Conservation (phyloP, 345 rosid species). For the Pistacia vera region DNA sequence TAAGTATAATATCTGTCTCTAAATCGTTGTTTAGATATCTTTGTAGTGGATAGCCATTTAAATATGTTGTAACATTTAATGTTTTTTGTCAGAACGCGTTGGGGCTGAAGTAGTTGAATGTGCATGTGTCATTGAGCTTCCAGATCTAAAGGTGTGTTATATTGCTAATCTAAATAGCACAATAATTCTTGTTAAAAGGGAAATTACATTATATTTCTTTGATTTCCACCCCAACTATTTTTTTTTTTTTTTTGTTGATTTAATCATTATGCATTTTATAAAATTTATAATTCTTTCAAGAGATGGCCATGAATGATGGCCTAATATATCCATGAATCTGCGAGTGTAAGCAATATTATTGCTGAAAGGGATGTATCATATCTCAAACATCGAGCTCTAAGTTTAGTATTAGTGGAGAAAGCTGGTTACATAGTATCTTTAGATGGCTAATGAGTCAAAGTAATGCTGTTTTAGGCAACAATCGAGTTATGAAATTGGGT, state of each 20-base stretch:
- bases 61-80: not conserved
- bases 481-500: no score
- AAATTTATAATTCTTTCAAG: not conserved
- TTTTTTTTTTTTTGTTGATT: no score
- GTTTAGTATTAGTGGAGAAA: no score
- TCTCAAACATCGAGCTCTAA: no score
- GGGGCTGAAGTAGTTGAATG: slow-evolving; percentile 96
- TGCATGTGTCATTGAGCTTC: slow-evolving; percentile 85
- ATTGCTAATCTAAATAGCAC: not conserved
- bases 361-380: no score
- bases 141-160: slow-evolving; percentile 66
- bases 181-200: not conserved
- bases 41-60: not conserved
- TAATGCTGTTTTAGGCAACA: not conserved
- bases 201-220: not conserved
- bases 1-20: not conserved
- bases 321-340: not conserved
- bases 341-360: not conserved
- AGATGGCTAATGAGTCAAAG: no score
- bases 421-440: no score
- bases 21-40: not conserved
- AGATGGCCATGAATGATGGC: not conserved
- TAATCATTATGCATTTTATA: not conserved
- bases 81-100: slow-evolving; percentile 55
- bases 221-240: not conserved